Conservation (phyloP, 495 filamentous ascomycete species). For the Penicillium desertorum region DNA sequence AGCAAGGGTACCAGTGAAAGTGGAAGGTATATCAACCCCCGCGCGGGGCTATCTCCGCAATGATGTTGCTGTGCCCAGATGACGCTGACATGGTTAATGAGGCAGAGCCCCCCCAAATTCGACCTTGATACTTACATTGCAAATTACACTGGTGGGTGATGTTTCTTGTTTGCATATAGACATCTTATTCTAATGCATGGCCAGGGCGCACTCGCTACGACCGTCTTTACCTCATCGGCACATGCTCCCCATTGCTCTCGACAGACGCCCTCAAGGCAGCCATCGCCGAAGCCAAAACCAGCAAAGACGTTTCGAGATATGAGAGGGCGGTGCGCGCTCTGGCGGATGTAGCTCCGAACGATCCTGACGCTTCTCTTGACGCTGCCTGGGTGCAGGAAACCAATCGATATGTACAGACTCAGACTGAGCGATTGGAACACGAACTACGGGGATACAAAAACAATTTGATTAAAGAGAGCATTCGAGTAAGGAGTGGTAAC, state of each 20-base stretch:
- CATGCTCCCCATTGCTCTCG: constrained; percentile 70
- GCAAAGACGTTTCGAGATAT: constrained; percentile 72
- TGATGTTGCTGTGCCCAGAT: background rate
- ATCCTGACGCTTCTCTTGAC: constrained; percentile 67
- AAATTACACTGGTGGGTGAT: constrained; percentile 75
- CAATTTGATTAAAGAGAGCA: constrained; percentile 96
- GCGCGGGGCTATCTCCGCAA: constrained; percentile 10
- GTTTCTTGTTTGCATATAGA: background rate
- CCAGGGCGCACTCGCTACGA: constrained; percentile 72
- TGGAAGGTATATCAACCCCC: constrained; percentile 21
- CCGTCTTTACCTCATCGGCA: constrained; percentile 78
- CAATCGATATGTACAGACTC: constrained; percentile 59
- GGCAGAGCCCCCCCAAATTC: constrained; percentile 78
- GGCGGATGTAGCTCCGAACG: constrained; percentile 58
- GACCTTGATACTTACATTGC: constrained; percentile 90
- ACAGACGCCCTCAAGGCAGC: constrained; percentile 80
- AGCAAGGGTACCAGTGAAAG: constrained; percentile 12
- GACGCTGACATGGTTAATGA: constrained; percentile 8
- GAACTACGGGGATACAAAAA: constrained; percentile 95
- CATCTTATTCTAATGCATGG: background rate
- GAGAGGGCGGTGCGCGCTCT: constrained; percentile 65
- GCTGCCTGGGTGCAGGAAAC: constrained; percentile 65
- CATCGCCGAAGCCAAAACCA: constrained; percentile 71
- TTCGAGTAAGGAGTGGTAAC: constrained; percentile 61
- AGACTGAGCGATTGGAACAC: constrained; percentile 70